Evolutionary conservation across 306 rosid species (phyloP), one percentile per base, ranked within the genome.

Genomic region (Pueraria montana): DNA sequence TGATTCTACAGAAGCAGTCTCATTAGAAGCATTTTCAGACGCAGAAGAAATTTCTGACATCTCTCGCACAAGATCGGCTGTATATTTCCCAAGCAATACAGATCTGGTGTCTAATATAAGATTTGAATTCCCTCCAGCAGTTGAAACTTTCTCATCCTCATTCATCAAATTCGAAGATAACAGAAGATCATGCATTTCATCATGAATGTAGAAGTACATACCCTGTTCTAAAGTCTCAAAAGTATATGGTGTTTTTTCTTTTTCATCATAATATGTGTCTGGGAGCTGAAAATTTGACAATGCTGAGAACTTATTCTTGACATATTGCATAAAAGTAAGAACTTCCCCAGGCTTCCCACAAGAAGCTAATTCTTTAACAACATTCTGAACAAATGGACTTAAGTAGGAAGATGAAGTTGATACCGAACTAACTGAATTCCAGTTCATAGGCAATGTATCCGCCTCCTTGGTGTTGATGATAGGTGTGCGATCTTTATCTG

Each of bases 221-320:
- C 52, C 87, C 77, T 91, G 91, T 77, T 96, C 99, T 83, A 92
- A 80, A 42, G 86, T 87, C 87, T 92, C 99, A 68, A 89, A 84
- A 46, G 87, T 66, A 81, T 62, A 48, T 66, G 74, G 68, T 1
- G 74, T 73, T 58, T 74, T 80, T 32, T 91, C 92, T 46, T 72
- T 83, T 46, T 74, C 88, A 78, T 72, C 85, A 78, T 83, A 79
- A 72, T 83, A 87, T 68, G 83, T 53, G 58, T 78, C 45, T 56
- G 91, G 89, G 86, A 86, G 86, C 79, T 81, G 90, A 81, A 89
- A 78, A 77, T 87, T 85, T 79, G 72, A 87, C 82, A 88, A 68
- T 8, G 77, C 80, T 80, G 93, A 94, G 79, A 91, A 89, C 46
- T 80, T 89, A 64, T 85, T 82, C 92, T 91, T 94, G 52, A 89